phyloP scores from a whole-genome alignment of 192 early-diverging fungal species.

The Entomortierella beljakovae region DNA sequence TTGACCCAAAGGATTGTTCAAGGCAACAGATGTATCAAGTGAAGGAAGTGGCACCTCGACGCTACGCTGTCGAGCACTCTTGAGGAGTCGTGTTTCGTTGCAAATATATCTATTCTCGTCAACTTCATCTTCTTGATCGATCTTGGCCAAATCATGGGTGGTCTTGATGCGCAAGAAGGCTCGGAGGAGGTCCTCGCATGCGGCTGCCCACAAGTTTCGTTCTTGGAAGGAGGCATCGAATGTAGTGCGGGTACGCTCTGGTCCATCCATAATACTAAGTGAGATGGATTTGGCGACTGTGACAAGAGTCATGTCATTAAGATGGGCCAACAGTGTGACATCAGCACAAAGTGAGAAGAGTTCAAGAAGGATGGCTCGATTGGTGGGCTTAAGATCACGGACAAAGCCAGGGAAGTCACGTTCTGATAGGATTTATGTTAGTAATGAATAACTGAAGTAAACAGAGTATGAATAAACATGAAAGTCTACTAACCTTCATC shows the following conservation, averaged over 20 bases:
- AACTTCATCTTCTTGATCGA: slow-evolving; percentile 42
- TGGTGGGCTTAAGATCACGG: slow-evolving; percentile 28
- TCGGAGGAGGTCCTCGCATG: slow-evolving; percentile 45
- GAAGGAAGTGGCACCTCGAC: slow-evolving; percentile 15
- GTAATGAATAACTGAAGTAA: not conserved
- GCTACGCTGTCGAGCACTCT: slow-evolving; percentile 43
- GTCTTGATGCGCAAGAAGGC: slow-evolving; percentile 53
- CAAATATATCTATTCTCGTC: slow-evolving; percentile 49
- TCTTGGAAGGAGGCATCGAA: slow-evolving; percentile 47
- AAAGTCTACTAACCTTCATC: slow-evolving; percentile 29
- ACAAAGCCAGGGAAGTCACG: slow-evolving; percentile 36
- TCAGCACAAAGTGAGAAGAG: slow-evolving; percentile 53
- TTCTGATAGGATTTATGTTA: slow-evolving; percentile 6
- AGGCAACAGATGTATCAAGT: slow-evolving; percentile 29
- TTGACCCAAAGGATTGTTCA: slow-evolving; percentile 25
- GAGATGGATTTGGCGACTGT: slow-evolving; percentile 48
- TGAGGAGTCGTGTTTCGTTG: slow-evolving; percentile 43
- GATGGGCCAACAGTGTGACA: slow-evolving; percentile 37
- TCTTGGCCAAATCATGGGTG: slow-evolving; percentile 35
- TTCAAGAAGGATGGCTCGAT: slow-evolving; percentile 46
- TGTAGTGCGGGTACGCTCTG: slow-evolving; percentile 34
- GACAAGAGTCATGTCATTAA: slow-evolving; percentile 48
- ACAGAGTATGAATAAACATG: not conserved
- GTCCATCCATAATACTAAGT: slow-evolving; percentile 48
- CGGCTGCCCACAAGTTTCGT: slow-evolving; percentile 43